Evolutionary conservation across 2,329 filamentous ascomycete genomes (phyloP).

Genomic region (Tolypocladium capitatum): DNA sequence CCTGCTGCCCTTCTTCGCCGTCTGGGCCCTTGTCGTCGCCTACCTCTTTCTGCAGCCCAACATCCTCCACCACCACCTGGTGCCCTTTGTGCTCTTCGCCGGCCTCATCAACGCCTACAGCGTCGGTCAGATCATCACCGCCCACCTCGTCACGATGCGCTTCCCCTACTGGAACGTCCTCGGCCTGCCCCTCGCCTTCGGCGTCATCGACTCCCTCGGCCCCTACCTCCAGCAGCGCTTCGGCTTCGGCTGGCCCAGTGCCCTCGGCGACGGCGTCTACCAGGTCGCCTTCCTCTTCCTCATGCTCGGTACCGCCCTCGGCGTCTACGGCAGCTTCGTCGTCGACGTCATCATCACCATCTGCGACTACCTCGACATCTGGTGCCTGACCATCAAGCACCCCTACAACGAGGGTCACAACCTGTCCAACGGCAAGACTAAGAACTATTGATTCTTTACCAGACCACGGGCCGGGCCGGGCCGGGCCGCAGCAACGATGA

Average conservation of each 20-base stretch:
- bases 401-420: conserved; percentile 34
- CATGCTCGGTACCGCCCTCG: conserved; percentile 71
- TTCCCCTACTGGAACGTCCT: conserved; percentile 91
- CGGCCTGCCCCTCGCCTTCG: conserved; percentile 61
- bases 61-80: conserved; percentile 69
- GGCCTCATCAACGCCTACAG: conserved; percentile 89
- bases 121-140: conserved; percentile 90
- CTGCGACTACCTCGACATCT: conserved; percentile 96
- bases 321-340: conserved; percentile 95
- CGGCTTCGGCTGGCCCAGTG: conserved; percentile 63
- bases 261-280: conserved; percentile 63
- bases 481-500: neutral
- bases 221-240: conserved; percentile 46
- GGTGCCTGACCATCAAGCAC: conserved; percentile 96
- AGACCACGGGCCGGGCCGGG: too few species aligned
- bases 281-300: conserved; percentile 86
- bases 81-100: conserved; percentile 81
- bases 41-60: conserved; percentile 78
- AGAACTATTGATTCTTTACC: conserved; percentile 15
- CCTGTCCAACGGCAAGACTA: conserved; percentile 23
- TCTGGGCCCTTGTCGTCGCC: conserved; percentile 62
- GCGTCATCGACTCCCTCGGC: conserved; percentile 68
- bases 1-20: conserved; percentile 64
- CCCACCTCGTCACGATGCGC: conserved; percentile 72
- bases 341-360: conserved; percentile 96